Evolutionary conservation across 345 rosid genomes (phyloP), one percentile per base, ranked within the genome.

Genomic region (Eucalyptus sp.): DNA sequence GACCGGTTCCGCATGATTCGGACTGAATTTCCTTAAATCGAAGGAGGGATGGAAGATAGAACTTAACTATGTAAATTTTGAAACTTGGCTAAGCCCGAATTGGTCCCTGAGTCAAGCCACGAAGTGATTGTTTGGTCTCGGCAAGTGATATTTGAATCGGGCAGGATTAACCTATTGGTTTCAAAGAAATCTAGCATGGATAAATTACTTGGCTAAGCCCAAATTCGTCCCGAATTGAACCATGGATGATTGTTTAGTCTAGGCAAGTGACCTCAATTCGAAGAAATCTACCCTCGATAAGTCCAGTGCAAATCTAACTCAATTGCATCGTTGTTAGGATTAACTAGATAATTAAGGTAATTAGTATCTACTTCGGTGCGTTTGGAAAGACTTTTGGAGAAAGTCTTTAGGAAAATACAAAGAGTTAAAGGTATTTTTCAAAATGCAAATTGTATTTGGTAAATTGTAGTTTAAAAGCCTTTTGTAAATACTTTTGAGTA

Each of bases 211-310:
- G 41, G 37, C 20, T 31, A 31, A 8, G 41, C 31, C 22, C 8
- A 33, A 66, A 66, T 66, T n/a, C 7, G 20, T 15, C 41, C 11
- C 3, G 0, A 31, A 17, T 66, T 5, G 22, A 66, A n/a, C 11
- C 1, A 7, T 3, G 41, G 3, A 33, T 66, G 79, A 31, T 66
- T 31, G 20, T 31, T 8, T 11, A 33, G 0, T 66, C 41, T 66
- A 4, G 10, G 3, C 11, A 31, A 15, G 41, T 0, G 2, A 8
- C 6, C 37, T 31, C 1, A 52, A 52, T 20, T 52, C 2, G 0
- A 31, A 31, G 11, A 66, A 66, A 66, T 66, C 10, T 0, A 11
- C 22, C 22, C 2, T 1, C 1, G 2, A 3, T 71, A 71, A 71
- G 13, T 33, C 13, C 3, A 2, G 25, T 22, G 25, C 25, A 20